These are phyloP conservation scores for Elongisporangium undulatum DNA, from an alignment of 352 stramenopile species.

Conservation along the genomic window DNA sequence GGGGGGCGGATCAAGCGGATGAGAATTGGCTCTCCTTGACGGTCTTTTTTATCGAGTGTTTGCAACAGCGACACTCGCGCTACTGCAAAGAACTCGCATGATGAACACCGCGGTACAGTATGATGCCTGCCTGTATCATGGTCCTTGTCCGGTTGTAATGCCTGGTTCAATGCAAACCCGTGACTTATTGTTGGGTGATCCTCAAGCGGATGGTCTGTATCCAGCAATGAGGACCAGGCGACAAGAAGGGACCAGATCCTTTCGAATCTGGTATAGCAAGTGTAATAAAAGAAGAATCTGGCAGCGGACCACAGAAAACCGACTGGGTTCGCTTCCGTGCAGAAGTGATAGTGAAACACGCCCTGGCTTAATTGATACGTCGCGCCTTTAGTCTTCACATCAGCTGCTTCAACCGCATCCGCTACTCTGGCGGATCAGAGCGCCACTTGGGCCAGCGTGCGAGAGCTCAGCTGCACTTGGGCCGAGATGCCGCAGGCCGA, in stretches of 20 bases:
- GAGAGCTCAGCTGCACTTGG: neutral
- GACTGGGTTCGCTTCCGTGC: neutral
- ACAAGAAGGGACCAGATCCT: neutral
- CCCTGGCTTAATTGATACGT: too few species aligned
- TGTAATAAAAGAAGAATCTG: neutral
- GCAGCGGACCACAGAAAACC: neutral
- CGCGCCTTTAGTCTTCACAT: neutral
- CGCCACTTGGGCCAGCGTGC: neutral
- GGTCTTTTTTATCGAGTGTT: neutral
- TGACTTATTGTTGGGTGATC: neutral
- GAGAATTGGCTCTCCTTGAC: neutral
- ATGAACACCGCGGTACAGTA: neutral
- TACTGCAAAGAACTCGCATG: neutral
- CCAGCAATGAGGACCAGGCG: neutral
- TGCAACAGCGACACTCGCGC: neutral
- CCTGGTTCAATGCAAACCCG: too few species aligned
- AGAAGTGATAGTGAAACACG: neutral
- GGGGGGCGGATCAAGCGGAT: neutral
- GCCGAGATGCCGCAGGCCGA: neutral
- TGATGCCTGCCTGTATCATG: neutral
- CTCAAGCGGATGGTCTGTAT: neutral
- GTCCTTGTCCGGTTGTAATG: neutral
- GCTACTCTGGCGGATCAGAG: neutral
- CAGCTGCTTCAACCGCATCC: neutral
- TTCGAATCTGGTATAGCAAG: neutral